Evolutionary conservation across 306 rosid genomes (phyloP).

Genomic region (Lotus japonicus): DNA sequence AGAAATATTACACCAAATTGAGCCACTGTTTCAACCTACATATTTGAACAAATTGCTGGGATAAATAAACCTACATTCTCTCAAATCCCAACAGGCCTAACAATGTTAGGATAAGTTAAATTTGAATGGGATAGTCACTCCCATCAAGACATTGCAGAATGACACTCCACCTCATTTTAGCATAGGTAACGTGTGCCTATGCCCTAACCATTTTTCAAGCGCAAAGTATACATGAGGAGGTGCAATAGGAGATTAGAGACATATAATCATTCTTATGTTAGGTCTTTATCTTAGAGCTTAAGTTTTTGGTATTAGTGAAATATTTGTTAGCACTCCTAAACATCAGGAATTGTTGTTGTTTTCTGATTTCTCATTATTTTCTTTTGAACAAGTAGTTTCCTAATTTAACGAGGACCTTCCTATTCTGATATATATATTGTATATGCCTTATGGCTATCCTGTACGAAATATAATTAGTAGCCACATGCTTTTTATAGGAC

Average conservation of each 20-base stretch:
- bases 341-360: background rate
- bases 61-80: background rate
- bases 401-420: background rate
- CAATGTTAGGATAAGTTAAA: background rate
- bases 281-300: background rate
- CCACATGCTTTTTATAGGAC: background rate
- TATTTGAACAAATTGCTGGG: slow-evolving; percentile 1
- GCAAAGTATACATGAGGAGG: background rate
- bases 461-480: background rate
- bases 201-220: background rate
- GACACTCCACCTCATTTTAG: background rate
- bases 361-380: background rate
- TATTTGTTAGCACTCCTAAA: background rate
- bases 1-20: slow-evolving; percentile 98
- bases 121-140: background rate
- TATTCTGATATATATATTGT: too few relatives aligned
- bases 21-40: slow-evolving; percentile 98
- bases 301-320: background rate
- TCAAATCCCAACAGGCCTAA: background rate
- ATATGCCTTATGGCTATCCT: background rate
- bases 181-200: background rate
- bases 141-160: background rate
- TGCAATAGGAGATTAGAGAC: background rate
- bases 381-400: background rate
- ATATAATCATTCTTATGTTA: background rate